Percentiles rank a stretch among this genome's conserved stretches.
These are phyloP conservation scores for Angomonas deanei DNA, from an alignment of 208 protist genomes.

Conservation along the genomic window DNA sequence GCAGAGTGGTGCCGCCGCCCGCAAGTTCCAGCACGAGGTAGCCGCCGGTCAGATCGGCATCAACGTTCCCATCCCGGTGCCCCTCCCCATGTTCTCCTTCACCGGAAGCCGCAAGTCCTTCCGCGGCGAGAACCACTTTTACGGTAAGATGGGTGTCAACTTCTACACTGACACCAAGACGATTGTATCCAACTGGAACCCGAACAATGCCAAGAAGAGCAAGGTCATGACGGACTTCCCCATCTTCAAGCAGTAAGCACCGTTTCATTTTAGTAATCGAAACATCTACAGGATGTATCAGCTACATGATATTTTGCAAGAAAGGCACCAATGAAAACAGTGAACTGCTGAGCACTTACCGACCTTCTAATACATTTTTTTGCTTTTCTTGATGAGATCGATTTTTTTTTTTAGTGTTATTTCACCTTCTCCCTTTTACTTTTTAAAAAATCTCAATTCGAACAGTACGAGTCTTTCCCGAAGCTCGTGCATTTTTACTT, in stretches of 20 bases:
- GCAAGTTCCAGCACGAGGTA: conserved; percentile 9
- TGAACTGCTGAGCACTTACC: neutral
- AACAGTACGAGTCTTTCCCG: neutral
- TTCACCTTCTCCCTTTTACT: neutral
- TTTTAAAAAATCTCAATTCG: neutral
- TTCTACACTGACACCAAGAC: conserved; percentile 8
- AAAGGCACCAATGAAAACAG: too few species aligned
- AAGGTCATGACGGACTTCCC: conserved; percentile 8
- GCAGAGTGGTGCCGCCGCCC: conserved; percentile 3
- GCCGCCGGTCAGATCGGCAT: conserved; percentile 4
- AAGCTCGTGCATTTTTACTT: neutral
- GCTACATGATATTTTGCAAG: too few species aligned
- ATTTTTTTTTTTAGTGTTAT: neutral
- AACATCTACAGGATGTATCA: too few species aligned
- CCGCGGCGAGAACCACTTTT: conserved; percentile 6
- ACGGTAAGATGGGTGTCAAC: conserved; percentile 6
- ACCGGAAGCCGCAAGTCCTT: conserved; percentile 6
- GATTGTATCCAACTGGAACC: conserved; percentile 9
- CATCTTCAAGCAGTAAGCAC: conserved; percentile 7
- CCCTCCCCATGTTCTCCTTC: conserved; percentile 7
- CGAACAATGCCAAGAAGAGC: neutral
- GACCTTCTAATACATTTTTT: neutral
- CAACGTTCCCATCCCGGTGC: conserved; percentile 7
- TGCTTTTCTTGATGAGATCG: neutral
- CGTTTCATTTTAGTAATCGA: neutral